phyloP scores from a whole-genome alignment of 495 filamentous ascomycete species.

The Podospora pseudocomata region DNA sequence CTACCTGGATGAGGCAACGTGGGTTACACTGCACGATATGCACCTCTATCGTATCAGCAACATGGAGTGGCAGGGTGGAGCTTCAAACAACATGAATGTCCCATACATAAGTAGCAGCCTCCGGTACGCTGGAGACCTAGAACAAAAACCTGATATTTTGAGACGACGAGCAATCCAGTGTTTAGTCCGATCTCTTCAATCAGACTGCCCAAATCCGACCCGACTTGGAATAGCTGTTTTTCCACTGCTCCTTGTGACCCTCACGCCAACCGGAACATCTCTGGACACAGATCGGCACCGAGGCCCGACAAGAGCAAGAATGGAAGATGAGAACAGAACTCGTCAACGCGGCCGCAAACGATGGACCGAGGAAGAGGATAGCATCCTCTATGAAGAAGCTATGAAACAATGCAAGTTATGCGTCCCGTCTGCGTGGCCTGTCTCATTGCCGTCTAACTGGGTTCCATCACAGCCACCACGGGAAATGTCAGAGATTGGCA shows the following conservation, averaged over 20 bases:
- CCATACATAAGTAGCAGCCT: neutral
- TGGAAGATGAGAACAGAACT: neutral
- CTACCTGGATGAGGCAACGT: neutral
- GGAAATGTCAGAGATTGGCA: slow-evolving; percentile 7
- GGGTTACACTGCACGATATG: neutral
- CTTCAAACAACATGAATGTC: neutral
- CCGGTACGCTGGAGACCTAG: neutral
- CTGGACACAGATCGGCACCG: neutral
- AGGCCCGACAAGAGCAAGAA: neutral
- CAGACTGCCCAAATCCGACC: neutral
- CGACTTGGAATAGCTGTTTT: neutral
- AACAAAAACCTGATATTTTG: neutral
- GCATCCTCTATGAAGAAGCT: slow-evolving; percentile 5
- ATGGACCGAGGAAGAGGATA: slow-evolving; percentile 5
- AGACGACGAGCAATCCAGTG: neutral
- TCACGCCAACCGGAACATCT: neutral
- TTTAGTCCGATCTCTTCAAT: neutral
- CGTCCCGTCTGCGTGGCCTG: neutral
- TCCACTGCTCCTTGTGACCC: neutral
- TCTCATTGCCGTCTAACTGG: neutral
- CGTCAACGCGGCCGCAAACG: slow-evolving; percentile 6
- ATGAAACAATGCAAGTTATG: slow-evolving; percentile 1
- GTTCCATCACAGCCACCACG: neutral
- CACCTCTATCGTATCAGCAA: neutral
- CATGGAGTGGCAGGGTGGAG: neutral